Base-by-base conservation (phyloP, 2,329 filamentous ascomycete genomes). In the Biscogniauxia sp. region DNA sequence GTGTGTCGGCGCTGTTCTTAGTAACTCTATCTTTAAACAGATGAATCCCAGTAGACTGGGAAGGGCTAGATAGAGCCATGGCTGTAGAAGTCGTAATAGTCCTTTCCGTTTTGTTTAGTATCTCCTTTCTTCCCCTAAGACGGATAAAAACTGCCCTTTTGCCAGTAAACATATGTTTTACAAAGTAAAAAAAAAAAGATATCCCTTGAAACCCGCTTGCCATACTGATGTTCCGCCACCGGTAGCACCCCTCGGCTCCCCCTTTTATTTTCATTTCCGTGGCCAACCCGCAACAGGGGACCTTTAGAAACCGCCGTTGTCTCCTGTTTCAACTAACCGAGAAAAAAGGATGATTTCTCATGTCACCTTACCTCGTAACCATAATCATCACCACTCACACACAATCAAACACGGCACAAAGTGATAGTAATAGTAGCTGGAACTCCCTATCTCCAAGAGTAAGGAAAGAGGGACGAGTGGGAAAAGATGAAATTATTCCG, bases 401-500 rank as follows among this genome's bases (percentile, higher is more conserved):
- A 32, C 11, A 32, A 13, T 32, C 28, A 45, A n/a, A 45, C 37
- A 45, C 13, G 11, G 15, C 37, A 45, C 37, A 45, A n/a, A 45
- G 37, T 17, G 37, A 45, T 11, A 45, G 37, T 45, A 45, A n/a
- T n/a, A 45, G 37, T 45, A 45, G 37, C 54, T 53, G 26, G 51
- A 59, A 54, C 28, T 19, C 37, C 28, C 26, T 20, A 9, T 45
- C 52, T 49, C 53, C 26, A 55, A 54, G 51, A 45, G 28, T 32
- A 45, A 11, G 15, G 11, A n/a, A n/a, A 45, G 13, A n/a, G 37
- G n/a, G 15, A 45, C 13, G 15, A 45, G 17, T 17, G 5, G 5
- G 11, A 45, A 45, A 45, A 45, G 15, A 45, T 41, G 64, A 60
- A 65, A 56, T 64, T n/a, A 56, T 64, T 66, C 64, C 61, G 62